Conservation (phyloP, 345 rosid genomes). For the Euphorbia tirucalli region DNA sequence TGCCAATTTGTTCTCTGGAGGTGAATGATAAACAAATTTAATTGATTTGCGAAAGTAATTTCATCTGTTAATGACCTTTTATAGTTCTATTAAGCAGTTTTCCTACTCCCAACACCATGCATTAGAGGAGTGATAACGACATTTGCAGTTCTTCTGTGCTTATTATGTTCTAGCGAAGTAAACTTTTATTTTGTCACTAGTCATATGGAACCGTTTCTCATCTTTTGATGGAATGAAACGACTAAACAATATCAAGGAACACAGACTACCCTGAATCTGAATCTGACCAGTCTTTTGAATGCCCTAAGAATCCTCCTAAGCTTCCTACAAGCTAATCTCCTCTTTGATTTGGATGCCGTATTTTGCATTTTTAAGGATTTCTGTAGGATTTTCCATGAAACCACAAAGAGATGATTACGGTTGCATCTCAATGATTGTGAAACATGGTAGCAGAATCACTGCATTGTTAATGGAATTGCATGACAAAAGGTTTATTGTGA, state of each 20-base stretch:
- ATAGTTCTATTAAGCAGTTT: background rate
- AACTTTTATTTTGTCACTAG: too few relatives aligned
- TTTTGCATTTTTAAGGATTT: too few relatives aligned
- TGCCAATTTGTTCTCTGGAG: background rate
- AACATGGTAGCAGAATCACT: background rate
- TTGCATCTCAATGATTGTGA: background rate
- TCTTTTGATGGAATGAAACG: too few relatives aligned
- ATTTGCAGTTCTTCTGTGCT: too few relatives aligned
- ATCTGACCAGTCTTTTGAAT: background rate
- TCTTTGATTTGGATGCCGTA: background rate
- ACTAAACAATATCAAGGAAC: too few relatives aligned
- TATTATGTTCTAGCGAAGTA: too few relatives aligned
- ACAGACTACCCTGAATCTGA: too few relatives aligned
- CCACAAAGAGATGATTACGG: background rate
- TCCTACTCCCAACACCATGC: background rate
- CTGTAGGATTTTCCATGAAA: background rate
- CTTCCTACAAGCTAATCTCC: background rate
- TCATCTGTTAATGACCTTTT: background rate
- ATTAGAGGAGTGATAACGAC: background rate
- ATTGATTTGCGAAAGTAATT: background rate
- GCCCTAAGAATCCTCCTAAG: background rate
- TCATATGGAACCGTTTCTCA: too few relatives aligned
- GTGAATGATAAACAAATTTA: background rate
- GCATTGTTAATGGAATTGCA: background rate
- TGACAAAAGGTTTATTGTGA: background rate